Conservation (phyloP, 768 basidiomycete genomes). For the Lactarius tabidus region DNA sequence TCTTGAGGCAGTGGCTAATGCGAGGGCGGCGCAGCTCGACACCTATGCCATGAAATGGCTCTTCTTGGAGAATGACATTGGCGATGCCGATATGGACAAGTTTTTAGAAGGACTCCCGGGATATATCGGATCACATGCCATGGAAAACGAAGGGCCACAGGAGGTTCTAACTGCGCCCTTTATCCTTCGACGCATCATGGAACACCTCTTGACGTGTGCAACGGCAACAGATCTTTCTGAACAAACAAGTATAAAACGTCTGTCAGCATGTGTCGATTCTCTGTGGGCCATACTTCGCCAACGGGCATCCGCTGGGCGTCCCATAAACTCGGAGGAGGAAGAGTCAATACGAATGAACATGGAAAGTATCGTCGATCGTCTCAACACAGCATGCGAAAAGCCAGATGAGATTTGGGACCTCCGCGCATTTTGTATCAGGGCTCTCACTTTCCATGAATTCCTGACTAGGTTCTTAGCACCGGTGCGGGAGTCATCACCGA, state of each 20-base stretch:
- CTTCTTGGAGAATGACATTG: slow-evolving; percentile 6
- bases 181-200: too few relatives aligned
- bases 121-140: slow-evolving; percentile 3
- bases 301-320: neutral
- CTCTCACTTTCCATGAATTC: slow-evolving; percentile 6
- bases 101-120: slow-evolving; percentile 12
- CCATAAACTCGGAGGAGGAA: neutral
- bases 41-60: slow-evolving; percentile 14
- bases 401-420: neutral
- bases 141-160: neutral
- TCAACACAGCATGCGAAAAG: neutral
- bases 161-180: neutral
- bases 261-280: slow-evolving; percentile 1
- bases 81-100: slow-evolving; percentile 12
- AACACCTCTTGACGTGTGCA: slow-evolving; percentile 9
- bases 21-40: neutral
- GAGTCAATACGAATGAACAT: neutral
- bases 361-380: neutral
- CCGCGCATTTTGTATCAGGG: too few relatives aligned
- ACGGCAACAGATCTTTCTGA: slow-evolving; percentile 4
- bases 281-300: neutral
- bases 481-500: too few relatives aligned
- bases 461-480: neutral
- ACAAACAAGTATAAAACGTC: neutral
- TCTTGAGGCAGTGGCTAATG: neutral